Base-by-base conservation (phyloP, 2,329 filamentous ascomycete species). In the Trichoderma aggressivum region DNA sequence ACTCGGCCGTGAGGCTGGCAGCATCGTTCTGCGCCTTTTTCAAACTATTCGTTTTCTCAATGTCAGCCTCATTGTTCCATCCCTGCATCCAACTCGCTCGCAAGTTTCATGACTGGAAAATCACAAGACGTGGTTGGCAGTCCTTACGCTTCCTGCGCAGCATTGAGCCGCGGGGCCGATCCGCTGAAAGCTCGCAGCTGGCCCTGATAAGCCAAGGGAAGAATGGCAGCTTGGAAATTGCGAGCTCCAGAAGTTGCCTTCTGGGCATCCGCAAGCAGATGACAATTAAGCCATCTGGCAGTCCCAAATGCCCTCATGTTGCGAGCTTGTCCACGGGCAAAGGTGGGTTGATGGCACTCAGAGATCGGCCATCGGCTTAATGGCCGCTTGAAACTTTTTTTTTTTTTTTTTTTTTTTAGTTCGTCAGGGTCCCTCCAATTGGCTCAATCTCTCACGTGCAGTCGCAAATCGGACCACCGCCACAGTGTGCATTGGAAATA, bases 11-110 rank as follows among this genome's bases (percentile, higher is more conserved):
- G 73, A 89, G 82, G 73, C 82, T 81, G 6, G 82, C 80, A 47
- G 85, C 83, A 70, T 86, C 85, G 64, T 88, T 84, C 74, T 88
- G 86, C 8, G 87, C 86, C 73, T 87, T 85, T 75, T 83, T 85
- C 73, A 89, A 79, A 68, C 81, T 83, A 18, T 18, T 30, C 18
- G 3, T 7, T 28, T 12, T n/a, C 28, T 16, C 16, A 36, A 21
- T 7, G 59, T 73, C 59, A 73, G 71, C 47, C 12, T 16, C 18
- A 26, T 34, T 50, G 7, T 14, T 30, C 11, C 7, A 10, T 14
- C 26, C 26, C 59, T 32, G 21, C 47, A 24, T 24, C 10, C 10
- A 24, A 14, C 47, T 14, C 39, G 39, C n/a, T 24, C 21, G 47
- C 21, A 21, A 21, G 47, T 21, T 24, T 50, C n/a, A 5, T 10